Evolutionary conservation across 139 green algal species (phyloP), one percentile per base, ranked within the genome.

Genomic region (Chlamydomonas urium): DNA sequence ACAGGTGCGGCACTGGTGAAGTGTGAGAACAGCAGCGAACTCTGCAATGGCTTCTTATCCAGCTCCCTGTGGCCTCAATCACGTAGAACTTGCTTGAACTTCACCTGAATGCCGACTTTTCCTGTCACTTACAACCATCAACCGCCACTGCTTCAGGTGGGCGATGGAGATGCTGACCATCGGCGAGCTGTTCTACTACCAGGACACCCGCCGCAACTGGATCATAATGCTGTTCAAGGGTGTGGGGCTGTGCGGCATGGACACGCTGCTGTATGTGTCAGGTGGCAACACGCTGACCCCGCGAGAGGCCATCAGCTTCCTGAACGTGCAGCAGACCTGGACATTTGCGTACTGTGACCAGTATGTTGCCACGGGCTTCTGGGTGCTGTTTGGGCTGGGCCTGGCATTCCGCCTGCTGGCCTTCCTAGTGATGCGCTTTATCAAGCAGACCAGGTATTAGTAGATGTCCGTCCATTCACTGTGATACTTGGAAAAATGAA

Each of bases 141-240:
- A n/a, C n/a, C n/a, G n/a, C n/a, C n/a, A n/a, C n/a, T n/a, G n/a
- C 23, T 59, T 23, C 71, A 77, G 74, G 58, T 82, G 76, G 76
- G 65, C 76, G 23, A 72, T 82, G 76, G 76, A 82, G 71, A 33
- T 60, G 0, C 14, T 83, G 4, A 72, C 72, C 38, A 71, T 83
- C 38, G 34, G 62, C 28, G 77, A 83, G 63, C 45, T 65, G 23
- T 31, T 24, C 1, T 32, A 83, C 72, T 83, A 79, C 61, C 72
- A 79, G 66, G 76, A 75, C 69, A 75, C 78, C 78, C 38, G 69
- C 38, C 78, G 78, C 73, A 83, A 83, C 65, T 37, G 45, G 23
- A 65, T 80, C 47, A 65, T 83, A 10, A 78, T 80, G 78, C 47
- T 80, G 34, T 53, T 57, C 37, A 72, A 68, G 59, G 78, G 63